Evolutionary conservation across 73 alveolate species (phyloP).

Genomic region (Uronychia binucleata): DNA sequence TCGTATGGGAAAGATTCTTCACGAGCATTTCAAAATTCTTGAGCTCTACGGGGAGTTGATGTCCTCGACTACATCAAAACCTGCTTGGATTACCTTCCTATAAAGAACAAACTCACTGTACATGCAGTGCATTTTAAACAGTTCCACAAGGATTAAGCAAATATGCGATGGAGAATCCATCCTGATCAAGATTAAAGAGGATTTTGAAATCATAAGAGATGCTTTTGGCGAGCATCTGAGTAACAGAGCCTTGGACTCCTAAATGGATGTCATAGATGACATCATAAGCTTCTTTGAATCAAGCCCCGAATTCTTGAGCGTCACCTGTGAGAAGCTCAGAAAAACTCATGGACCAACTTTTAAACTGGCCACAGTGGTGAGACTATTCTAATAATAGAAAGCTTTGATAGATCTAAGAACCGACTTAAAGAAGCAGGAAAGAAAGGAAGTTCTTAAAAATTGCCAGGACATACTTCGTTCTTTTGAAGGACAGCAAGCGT

Average conservation of each 20-base stretch:
- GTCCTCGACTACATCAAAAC: constrained; percentile 40
- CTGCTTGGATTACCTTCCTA: constrained; percentile 44
- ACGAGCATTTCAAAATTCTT: constrained; percentile 39
- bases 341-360: constrained; percentile 75
- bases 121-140: constrained; percentile 55
- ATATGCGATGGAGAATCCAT: neutral
- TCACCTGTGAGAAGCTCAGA: constrained; percentile 65
- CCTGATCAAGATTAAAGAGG: constrained; percentile 42
- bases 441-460: constrained; percentile 10
- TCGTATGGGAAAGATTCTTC: constrained; percentile 43
- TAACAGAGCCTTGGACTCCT: constrained; percentile 40
- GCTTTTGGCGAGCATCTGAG: constrained; percentile 60
- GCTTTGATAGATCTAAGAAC: constrained; percentile 62
- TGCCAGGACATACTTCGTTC: constrained; percentile 45
- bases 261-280: constrained; percentile 66
- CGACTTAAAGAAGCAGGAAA: constrained; percentile 50
- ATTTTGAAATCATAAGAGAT: constrained; percentile 42
- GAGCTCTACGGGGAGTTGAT: constrained; percentile 51
- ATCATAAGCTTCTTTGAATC: constrained; percentile 66
- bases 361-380: constrained; percentile 42
- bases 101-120: constrained; percentile 50
- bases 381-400: neutral
- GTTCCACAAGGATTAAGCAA: constrained; percentile 50
- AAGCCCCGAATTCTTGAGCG: constrained; percentile 55
- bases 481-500: constrained; percentile 14